Base-by-base conservation (phyloP, 371 early-diverging fungal species). In the Batkoa obscura region DNA sequence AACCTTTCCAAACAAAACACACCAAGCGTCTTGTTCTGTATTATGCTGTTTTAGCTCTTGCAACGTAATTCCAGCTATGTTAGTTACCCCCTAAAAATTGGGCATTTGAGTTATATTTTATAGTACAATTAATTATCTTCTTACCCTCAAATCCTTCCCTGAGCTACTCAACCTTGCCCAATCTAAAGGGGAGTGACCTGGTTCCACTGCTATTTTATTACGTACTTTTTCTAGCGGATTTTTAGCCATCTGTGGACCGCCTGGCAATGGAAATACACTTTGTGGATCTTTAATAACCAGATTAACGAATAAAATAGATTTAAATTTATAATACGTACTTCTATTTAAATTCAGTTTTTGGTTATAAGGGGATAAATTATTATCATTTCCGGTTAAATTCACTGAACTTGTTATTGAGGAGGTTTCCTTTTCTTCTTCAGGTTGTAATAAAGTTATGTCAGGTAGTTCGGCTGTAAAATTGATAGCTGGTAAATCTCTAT, bases 161-260 rank as follows among this genome's bases (percentile, higher is more conserved):
- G 89, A 86, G 9, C 64, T 63, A 41, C 76, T 82, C 2, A 92
- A 70, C 33, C 78, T 70, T 15, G 88, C 88, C 96, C 96, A 94
- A 69, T 95, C 94, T 33, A 90, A 63, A 34, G 93, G 77, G 2
- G 94, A 94, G 62, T 85, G 83, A 0, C 94, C 94, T 0, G 92
- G 90, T 57, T 76, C 84, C 2, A 94, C 70, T 13, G 78, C 75
- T 2, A 90, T 79, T 67, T 94, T 94, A 59, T 74, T 71, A 31
- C 90, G 72, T 50, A 67, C 60, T 59, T 71, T 72, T 12, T 74
- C 58, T 0, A 49, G 41, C n/a, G n/a, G n/a, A 32, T 55, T 59
- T 33, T 63, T 46, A 6, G 43, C 56, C 17, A 55, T 34, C 23
- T 55, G 56, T 2, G 56, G 56, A 33, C 56, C 56, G 36, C 46